Evolutionary conservation across 1,139 yeast genomes (phyloP).

Genomic region (Geotrichum macrosporum): DNA sequence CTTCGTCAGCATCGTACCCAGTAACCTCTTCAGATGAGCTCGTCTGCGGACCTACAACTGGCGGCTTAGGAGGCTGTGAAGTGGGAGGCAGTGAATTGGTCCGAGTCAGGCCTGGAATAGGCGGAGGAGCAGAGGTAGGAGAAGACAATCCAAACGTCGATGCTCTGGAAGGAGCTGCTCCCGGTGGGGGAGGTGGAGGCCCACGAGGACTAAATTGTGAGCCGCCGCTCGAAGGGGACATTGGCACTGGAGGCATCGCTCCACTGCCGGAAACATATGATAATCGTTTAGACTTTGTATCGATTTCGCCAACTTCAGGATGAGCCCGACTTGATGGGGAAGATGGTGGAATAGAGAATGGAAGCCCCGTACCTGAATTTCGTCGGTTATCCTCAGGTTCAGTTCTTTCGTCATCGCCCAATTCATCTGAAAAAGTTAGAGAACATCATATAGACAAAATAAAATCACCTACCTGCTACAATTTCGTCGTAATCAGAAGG

Average conservation of each 20-base stretch:
- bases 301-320: constrained; percentile 17
- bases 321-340: constrained; percentile 21
- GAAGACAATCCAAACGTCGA: constrained; percentile 18
- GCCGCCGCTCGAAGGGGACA: constrained; percentile 14
- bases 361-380: constrained; percentile 4
- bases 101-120: too few relatives aligned
- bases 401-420: constrained; percentile 37
- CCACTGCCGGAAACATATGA: constrained; percentile 33
- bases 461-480: constrained; percentile 14
- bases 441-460: too few relatives aligned
- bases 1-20: constrained; percentile 53
- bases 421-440: constrained; percentile 30
- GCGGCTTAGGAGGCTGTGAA: too few relatives aligned
- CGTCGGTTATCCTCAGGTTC: constrained; percentile 32
- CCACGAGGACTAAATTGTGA: background rate
- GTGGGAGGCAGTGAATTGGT: too few relatives aligned
- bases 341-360: constrained; percentile 23
- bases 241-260: constrained; percentile 31
- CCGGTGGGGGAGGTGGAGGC: constrained; percentile 22
- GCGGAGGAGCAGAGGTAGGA: constrained; percentile 19
- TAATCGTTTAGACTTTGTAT: constrained; percentile 22
- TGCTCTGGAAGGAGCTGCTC: constrained; percentile 22
- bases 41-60: too few relatives aligned
- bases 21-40: constrained; percentile 38
- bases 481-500: constrained; percentile 16